phyloP scores from a whole-genome alignment of 1,139 yeast genomes.

The Yamadazyma epiphylla region DNA sequence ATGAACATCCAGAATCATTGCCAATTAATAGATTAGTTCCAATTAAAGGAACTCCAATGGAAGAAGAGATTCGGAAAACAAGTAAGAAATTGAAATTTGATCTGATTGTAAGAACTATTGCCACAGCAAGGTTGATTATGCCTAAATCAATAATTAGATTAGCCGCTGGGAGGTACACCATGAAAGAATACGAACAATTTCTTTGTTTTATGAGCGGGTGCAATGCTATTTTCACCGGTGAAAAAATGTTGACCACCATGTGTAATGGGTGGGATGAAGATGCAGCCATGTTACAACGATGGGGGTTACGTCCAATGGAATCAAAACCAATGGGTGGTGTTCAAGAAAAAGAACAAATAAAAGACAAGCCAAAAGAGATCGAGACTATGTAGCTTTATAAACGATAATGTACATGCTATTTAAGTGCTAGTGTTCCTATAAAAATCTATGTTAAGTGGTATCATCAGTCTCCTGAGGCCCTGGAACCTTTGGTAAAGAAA shows the following conservation, averaged over 20 bases:
- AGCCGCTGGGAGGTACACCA: constrained; percentile 80
- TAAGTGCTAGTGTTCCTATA: too few species aligned
- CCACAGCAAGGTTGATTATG: constrained; percentile 74
- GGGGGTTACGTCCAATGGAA: constrained; percentile 74
- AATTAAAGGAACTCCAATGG: constrained; percentile 76
- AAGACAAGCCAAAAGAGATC: too few species aligned
- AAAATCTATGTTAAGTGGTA: too few species aligned
- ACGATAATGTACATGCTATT: too few species aligned
- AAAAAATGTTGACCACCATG: constrained; percentile 77
- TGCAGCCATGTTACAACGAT: constrained; percentile 57
- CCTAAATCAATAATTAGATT: constrained; percentile 67
- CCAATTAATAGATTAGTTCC: constrained; percentile 82
- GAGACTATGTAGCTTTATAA: too few species aligned
- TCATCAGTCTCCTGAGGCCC: too few species aligned
- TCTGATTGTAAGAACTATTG: constrained; percentile 62
- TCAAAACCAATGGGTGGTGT: too few species aligned
- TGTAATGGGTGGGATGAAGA: constrained; percentile 87
- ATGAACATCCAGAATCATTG: constrained; percentile 70
- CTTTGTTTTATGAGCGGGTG: constrained; percentile 76
- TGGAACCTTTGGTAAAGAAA: constrained; percentile 28
- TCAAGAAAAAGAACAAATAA: too few species aligned
- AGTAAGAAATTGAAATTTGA: constrained; percentile 50
- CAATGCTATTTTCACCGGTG: constrained; percentile 79
- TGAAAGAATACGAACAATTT: constrained; percentile 75
- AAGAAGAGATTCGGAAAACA: constrained; percentile 44